These are phyloP conservation scores for Penicillium soppii DNA, from an alignment of 495 filamentous ascomycete genomes.

Conservation along the genomic window DNA sequence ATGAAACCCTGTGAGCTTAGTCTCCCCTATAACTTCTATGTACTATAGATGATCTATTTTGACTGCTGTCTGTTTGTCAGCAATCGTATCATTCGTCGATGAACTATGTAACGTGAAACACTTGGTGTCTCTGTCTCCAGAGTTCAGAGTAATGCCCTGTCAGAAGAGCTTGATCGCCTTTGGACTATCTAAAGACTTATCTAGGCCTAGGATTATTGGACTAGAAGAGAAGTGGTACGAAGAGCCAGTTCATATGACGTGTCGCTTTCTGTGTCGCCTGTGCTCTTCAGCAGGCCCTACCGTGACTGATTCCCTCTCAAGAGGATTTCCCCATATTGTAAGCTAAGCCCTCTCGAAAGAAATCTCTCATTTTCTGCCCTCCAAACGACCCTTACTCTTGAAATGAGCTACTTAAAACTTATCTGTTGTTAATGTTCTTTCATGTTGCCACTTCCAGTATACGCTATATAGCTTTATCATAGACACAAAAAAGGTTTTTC, in stretches of 20 bases:
- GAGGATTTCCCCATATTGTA: not conserved
- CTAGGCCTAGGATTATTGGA: slow-evolving; percentile 6
- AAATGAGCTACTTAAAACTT: not conserved
- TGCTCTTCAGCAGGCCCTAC: not conserved
- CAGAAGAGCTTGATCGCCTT: not conserved
- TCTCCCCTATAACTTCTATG: not conserved
- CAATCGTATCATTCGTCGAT: no score
- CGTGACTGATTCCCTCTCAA: not conserved
- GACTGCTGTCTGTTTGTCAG: no score
- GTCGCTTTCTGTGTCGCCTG: not conserved
- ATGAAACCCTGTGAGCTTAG: not conserved
- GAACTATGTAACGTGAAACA: no score
- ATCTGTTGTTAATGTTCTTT: not conserved
- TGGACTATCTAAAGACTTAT: slow-evolving; percentile 2
- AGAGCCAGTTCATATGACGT: slow-evolving; percentile 2
- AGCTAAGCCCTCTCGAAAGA: slow-evolving; percentile 1
- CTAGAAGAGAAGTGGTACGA: slow-evolving; percentile 3
- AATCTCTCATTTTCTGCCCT: not conserved
- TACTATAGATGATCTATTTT: no score
- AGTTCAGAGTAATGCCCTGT: no score
- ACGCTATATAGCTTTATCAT: slow-evolving; percentile 2
- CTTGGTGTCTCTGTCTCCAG: no score
- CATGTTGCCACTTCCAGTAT: not conserved
- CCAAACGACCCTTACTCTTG: not conserved
- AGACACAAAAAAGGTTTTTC: not conserved